Percentiles rank a stretch among this genome's conserved stretches.
phyloP scores from a whole-genome alignment of 768 basidiomycete genomes.

The Termitomyces sp. region DNA sequence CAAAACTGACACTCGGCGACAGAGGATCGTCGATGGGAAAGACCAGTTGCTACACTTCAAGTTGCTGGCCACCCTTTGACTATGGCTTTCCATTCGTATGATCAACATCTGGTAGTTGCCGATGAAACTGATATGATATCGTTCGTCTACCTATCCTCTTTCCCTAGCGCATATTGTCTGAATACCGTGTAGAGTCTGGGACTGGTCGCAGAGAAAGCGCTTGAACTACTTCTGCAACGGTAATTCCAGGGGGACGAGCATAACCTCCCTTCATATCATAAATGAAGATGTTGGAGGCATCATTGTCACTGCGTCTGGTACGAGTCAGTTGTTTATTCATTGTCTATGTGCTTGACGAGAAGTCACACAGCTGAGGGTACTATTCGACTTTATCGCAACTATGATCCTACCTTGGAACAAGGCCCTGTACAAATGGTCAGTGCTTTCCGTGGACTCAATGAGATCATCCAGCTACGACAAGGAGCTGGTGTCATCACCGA shows the following conservation, averaged over 20 bases:
- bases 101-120: conserved; percentile 82
- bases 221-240: conserved; percentile 88
- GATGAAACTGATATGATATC: conserved; percentile 86
- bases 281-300: conserved; percentile 95
- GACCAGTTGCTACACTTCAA: conserved; percentile 64
- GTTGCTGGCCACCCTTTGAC: conserved; percentile 61
- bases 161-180: background rate
- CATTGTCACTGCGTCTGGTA: conserved; percentile 84
- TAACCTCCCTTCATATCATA: conserved; percentile 88
- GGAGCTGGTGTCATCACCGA: conserved; percentile 86
- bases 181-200: conserved; percentile 71
- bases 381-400: conserved; percentile 90
- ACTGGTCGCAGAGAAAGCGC: conserved; percentile 83
- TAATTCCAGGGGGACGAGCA: conserved; percentile 75
- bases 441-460: conserved; percentile 86
- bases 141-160: conserved; percentile 37
- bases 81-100: conserved; percentile 90
- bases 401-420: conserved; percentile 71
- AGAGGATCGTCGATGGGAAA: conserved; percentile 74
- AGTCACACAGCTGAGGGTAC: conserved; percentile 75
- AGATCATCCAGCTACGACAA: conserved; percentile 69
- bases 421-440: conserved; percentile 89
- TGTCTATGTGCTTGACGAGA: background rate
- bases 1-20: conserved; percentile 2
- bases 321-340: conserved; percentile 23